Percentiles rank a stretch among this genome's conserved stretches.
phyloP scores from a whole-genome alignment of 768 basidiomycete species.

The Termitomyces eurrhizus region DNA sequence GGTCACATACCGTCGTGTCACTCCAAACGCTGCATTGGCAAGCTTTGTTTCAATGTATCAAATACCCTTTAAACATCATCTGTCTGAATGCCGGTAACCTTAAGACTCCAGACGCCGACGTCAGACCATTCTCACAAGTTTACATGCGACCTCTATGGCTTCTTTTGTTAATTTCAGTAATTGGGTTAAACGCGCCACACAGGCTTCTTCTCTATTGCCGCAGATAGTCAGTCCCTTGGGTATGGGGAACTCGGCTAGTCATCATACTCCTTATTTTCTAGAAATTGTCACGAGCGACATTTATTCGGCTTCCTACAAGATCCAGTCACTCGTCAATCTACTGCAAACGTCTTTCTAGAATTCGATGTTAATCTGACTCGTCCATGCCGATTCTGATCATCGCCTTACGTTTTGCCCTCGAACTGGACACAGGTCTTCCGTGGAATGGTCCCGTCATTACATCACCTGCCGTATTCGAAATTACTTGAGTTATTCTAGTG shows the following conservation, averaged over 20 bases:
- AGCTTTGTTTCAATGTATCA: neutral
- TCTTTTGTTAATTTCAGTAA: neutral
- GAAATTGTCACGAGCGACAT: neutral
- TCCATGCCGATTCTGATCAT: neutral
- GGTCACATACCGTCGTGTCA: constrained; percentile 39
- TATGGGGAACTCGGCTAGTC: neutral
- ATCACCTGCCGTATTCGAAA: neutral
- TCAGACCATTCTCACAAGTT: neutral
- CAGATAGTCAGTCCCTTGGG: neutral
- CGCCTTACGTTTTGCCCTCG: neutral
- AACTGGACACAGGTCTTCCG: neutral
- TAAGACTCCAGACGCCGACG: neutral
- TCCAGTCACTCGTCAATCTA: neutral
- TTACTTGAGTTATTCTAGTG: neutral
- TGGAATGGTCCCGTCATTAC: neutral
- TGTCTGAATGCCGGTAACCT: neutral
- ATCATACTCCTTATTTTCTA: neutral
- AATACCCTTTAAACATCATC: neutral
- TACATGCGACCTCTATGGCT: neutral
- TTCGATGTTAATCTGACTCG: neutral
- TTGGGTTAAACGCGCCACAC: neutral
- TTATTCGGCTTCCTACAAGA: neutral
- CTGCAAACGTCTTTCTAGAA: neutral
- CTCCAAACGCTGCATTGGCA: neutral
- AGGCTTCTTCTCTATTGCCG: neutral